phyloP scores from a whole-genome alignment of 2,329 filamentous ascomycete species.

The Phyllosticta ampelicida region DNA sequence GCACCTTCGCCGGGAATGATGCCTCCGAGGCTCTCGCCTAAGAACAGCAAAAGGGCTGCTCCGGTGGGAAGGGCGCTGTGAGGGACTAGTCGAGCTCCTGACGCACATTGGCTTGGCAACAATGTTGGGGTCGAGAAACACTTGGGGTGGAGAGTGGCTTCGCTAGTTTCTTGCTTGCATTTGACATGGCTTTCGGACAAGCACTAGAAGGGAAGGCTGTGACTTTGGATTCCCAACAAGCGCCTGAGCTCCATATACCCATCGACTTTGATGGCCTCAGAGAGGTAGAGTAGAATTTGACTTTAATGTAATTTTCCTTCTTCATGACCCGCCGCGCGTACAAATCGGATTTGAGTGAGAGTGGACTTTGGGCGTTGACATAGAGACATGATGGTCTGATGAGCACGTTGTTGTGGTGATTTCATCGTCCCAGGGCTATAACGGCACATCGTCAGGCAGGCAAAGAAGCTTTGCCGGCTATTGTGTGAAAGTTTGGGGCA shows the following conservation, averaged over 20 bases:
- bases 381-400: slow-evolving; percentile 9
- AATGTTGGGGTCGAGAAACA: not conserved
- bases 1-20: not conserved
- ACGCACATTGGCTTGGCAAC: not conserved
- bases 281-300: not conserved
- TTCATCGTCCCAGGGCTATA: not conserved
- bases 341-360: not conserved
- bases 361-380: slow-evolving; percentile 2
- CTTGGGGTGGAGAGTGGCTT: not conserved
- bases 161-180: not conserved
- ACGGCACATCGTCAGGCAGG: not conserved
- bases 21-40: not conserved
- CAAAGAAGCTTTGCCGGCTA: not conserved
- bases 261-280: not conserved
- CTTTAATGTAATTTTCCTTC: not conserved
- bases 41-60: not conserved
- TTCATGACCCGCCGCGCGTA: no score
- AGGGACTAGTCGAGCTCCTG: not conserved
- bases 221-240: not conserved
- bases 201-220: not conserved
- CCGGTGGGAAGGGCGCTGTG: not conserved
- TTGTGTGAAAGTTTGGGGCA: not conserved
- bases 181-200: not conserved
- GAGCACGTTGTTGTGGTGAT: slow-evolving; percentile 9
- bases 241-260: not conserved